These are phyloP conservation scores for Ilex asprella DNA, from an alignment of 257 asterid genomes.

Conservation along the genomic window DNA sequence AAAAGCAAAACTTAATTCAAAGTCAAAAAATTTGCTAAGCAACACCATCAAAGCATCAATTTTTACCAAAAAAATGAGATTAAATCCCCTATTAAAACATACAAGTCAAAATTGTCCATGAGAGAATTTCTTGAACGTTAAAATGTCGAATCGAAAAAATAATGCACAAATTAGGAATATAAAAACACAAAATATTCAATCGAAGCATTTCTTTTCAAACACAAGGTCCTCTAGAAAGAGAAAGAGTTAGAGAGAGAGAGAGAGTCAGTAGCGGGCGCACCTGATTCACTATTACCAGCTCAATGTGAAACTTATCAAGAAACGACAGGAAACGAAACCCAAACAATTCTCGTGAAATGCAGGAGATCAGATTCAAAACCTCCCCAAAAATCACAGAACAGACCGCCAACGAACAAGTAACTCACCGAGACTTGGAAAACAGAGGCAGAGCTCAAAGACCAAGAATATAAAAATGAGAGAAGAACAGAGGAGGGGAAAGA, in stretches of 20 bases:
- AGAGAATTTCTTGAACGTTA: no score
- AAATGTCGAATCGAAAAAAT: neutral
- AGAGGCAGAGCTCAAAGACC: slow-evolving; percentile 36
- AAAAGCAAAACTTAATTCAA: no score
- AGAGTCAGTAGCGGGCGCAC: neutral
- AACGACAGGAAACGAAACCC: neutral
- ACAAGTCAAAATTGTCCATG: neutral
- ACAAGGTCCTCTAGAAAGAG: no score
- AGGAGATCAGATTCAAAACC: slow-evolving; percentile 17
- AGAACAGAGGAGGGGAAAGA: neutral
- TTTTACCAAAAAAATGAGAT: no score
- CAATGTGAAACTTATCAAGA: neutral
- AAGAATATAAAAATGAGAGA: slow-evolving; percentile 8
- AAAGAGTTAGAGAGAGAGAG: no score
- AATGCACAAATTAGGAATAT: neutral
- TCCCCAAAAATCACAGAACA: neutral
- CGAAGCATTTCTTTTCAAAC: neutral
- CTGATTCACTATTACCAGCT: neutral
- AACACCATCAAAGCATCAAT: neutral
- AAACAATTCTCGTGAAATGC: slow-evolving; percentile 6
- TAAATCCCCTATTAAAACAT: no score
- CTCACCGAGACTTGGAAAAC: slow-evolving; percentile 10
- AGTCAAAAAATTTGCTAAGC: no score
- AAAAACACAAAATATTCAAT: no score
- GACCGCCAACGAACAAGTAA: slow-evolving; percentile 12